Base-by-base conservation (phyloP, 2,329 filamentous ascomycete species). In the Hymenoscyphus albidus region DNA sequence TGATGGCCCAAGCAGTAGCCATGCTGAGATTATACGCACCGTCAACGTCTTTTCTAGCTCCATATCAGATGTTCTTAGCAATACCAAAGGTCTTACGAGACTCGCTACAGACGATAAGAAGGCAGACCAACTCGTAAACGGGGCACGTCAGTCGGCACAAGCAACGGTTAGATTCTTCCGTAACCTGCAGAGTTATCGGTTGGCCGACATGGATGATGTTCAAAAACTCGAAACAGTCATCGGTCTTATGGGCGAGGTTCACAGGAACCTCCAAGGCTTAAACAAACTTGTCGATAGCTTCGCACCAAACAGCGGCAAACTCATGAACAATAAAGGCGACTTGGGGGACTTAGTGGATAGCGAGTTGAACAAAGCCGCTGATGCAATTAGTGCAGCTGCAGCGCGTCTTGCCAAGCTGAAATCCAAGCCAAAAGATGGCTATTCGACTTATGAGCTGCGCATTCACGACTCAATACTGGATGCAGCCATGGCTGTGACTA, bases 161-260 rank as follows among this genome's bases (percentile, higher is more conserved):
- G 89, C 92, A 0, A 93, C 93, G 0, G 92, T 97, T 69, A 91
- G 92, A 74, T 98, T 98, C 82, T 97, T 99, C 88, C 91, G 94
- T 59, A 89, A 90, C 63, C 85, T 99, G 27, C 92, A 96, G 79
- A 97, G 93, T 70, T 97, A 97, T 83, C 88, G 95, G 12, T 83
- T 99, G 14, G 93, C 96, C 73, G 93, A 91, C 64, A 86, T 98
- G 77, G 93, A 97, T 70, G 87, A 92, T 14, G 83, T 96, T 68
- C 91, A 96, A 77, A 97, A 96, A 86, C 96, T 93, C 2, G 94
- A 98, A 68, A 92, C 98, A 40, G 94, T 99, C 63, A 96, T 99
- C 80, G 96, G 95, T 79, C 94, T 91, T 82, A 98, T 97, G 78
- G 92, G 96, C 69, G 95, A 99, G 70, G 93, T 98, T 10, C 92